Conservation (phyloP, 306 rosid species). For the Cotoneaster glaucophyllus region DNA sequence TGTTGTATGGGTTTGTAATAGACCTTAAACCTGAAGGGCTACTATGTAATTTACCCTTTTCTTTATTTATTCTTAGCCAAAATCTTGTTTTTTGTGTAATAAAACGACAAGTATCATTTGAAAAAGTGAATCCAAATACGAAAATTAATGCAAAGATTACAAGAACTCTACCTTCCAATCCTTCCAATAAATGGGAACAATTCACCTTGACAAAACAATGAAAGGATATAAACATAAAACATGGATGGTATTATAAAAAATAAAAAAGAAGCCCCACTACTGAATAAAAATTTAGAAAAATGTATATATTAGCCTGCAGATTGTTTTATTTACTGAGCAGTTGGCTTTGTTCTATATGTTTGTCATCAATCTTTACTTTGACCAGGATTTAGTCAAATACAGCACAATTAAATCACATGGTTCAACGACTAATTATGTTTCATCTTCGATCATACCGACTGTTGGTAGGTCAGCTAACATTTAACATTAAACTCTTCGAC, state of each 20-base stretch:
- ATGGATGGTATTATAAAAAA: neutral
- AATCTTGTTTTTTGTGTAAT: too few relatives aligned
- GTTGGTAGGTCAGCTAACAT: conserved; percentile 44
- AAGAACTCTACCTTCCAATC: too few relatives aligned
- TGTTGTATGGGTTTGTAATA: too few relatives aligned
- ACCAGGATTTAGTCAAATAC: conserved; percentile 5
- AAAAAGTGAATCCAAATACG: too few relatives aligned
- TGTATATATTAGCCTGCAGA: neutral
- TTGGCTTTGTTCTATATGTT: neutral
- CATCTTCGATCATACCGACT: neutral
- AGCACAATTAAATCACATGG: neutral
- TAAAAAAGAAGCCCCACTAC: neutral
- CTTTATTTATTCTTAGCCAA: too few relatives aligned
- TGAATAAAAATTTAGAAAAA: neutral
- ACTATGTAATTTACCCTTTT: too few relatives aligned
- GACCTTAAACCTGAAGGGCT: too few relatives aligned
- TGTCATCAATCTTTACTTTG: conserved; percentile 12
- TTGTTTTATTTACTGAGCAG: neutral
- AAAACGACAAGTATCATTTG: too few relatives aligned
- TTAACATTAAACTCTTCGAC: conserved; percentile 9
- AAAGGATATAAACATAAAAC: neutral
- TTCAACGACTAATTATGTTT: conserved; percentile 38
- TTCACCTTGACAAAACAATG: neutral
- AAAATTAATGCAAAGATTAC: too few relatives aligned
- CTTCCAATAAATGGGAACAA: neutral